Base-by-base conservation (phyloP, 495 filamentous ascomycete species). In the Hypoxylon fragiforme region DNA sequence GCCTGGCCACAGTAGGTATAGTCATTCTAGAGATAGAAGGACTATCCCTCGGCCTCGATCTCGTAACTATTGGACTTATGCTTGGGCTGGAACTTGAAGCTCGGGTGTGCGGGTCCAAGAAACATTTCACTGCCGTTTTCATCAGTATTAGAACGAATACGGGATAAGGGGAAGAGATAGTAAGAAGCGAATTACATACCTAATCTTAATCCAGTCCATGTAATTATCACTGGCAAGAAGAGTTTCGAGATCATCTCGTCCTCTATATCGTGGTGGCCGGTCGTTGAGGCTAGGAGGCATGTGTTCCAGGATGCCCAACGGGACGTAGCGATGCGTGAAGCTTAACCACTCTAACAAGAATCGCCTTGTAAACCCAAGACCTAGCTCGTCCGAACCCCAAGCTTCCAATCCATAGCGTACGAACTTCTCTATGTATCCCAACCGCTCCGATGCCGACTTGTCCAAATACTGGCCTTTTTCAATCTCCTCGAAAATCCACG, bases 401-500 rank as follows among this genome's bases (percentile, higher is more conserved):
- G 86, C 82, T 70, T 96, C 90, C 47, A 98, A 79, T 3, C 94
- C 95, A 62, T 94, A 96, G 21, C 85, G 83, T 14, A 80, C 89
- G 67, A 95, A 98, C 63, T 90, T 89, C 70, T 92, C 88, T 13
- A 98, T 73, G 58, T 92, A 86, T n/a, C 74, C 70, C 31, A 98
- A 74, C 26, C 94, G 86, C 80, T 98, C 94, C 0, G 84, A 78
- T 7, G 91, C 87, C 12, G 88, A 87, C 65, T 97, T 98, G 75
- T 98, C 94, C 13, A 98, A 79, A 60, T 97, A 96, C 70, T 97
- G 95, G 1, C 89, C 87, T 26, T 81, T 79, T 53, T 87, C 83
- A 52, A 98, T 97, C 69, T 98, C 94, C 66, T 97, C 94, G 66
- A 97, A 98, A 42, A 98, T 71, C 94, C 94, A 98, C 1, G 95